Percentiles rank a stretch among this genome's conserved stretches.
Conservation (phyloP, 2,329 filamentous ascomycete species). For the Botrytis byssoidea region DNA sequence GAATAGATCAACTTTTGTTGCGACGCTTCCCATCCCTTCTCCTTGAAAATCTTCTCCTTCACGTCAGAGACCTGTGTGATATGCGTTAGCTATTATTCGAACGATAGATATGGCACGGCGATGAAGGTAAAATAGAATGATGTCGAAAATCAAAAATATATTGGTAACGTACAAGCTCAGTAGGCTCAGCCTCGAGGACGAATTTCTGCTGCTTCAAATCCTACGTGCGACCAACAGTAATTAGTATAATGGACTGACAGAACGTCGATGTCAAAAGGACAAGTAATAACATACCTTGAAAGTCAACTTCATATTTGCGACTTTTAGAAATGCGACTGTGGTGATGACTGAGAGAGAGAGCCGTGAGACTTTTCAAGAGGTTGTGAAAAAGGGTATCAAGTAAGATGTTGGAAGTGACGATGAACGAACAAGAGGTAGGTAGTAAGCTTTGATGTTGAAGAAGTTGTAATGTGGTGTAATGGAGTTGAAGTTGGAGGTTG, state of each 20-base stretch:
- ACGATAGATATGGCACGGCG: background rate
- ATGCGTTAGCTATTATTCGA: slow-evolving; percentile 23
- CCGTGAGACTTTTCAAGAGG: background rate
- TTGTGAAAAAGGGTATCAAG: background rate
- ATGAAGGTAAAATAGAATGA: background rate
- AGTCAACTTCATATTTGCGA: slow-evolving; percentile 64
- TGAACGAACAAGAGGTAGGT: background rate
- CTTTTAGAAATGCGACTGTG: slow-evolving; percentile 18
- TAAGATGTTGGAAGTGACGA: background rate
- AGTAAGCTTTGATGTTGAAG: background rate
- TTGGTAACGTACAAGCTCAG: slow-evolving; percentile 72
- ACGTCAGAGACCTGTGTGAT: slow-evolving; percentile 72
- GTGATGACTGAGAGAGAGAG: background rate
- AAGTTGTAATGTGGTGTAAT: background rate
- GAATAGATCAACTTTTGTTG: slow-evolving; percentile 97
- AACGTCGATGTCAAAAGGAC: slow-evolving; percentile 31
- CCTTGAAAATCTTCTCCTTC: slow-evolving; percentile 86
- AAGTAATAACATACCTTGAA: slow-evolving; percentile 57
- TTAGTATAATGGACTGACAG: slow-evolving; percentile 27
- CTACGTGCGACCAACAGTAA: slow-evolving; percentile 47
- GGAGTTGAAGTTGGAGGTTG: no score
- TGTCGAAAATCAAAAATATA: slow-evolving; percentile 15
- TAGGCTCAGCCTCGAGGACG: slow-evolving; percentile 88
- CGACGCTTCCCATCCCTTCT: slow-evolving; percentile 92
- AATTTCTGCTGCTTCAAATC: slow-evolving; percentile 99